phyloP scores from a whole-genome alignment of 2,329 filamentous ascomycete species.

The Xylaria sp. region DNA sequence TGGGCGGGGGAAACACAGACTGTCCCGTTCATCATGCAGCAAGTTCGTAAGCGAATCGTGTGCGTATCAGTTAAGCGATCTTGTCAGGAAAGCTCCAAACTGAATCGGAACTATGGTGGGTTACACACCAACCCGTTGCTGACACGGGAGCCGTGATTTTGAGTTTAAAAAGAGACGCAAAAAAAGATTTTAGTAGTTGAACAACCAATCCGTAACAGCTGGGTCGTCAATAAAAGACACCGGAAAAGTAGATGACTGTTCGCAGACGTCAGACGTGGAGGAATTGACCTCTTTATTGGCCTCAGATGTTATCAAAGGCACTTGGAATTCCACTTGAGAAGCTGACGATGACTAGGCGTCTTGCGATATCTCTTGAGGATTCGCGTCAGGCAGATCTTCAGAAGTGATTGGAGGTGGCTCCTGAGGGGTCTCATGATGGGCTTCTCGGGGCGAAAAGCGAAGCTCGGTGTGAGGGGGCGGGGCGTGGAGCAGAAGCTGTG shows the following conservation, averaged over 20 bases:
- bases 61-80: not conserved
- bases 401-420: constrained; percentile 17
- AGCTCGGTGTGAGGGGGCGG: constrained; percentile 23
- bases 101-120: not conserved
- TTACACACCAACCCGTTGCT: not conserved
- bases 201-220: constrained; percentile 20
- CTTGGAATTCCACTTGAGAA: constrained; percentile 22
- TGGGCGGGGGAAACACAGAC: not conserved
- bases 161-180: too few relatives aligned
- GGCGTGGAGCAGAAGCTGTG: constrained; percentile 53
- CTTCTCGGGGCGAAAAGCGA: constrained; percentile 14
- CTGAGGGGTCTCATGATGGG: constrained; percentile 14
- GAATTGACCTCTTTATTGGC: not conserved
- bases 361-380: constrained; percentile 32
- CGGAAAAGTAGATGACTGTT: not conserved
- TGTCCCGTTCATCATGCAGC: constrained; percentile 6
- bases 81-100: not conserved
- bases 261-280: not conserved
- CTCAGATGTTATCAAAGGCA: not conserved
- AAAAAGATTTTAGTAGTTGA: not conserved
- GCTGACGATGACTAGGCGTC: constrained; percentile 38
- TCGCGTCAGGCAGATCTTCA: constrained; percentile 20
- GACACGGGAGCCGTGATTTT: not conserved
- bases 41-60: constrained; percentile 3
- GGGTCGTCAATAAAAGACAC: not conserved